Evolutionary conservation across 2,329 filamentous ascomycete species (phyloP).

Genomic region (Fusarium sarcochroum): DNA sequence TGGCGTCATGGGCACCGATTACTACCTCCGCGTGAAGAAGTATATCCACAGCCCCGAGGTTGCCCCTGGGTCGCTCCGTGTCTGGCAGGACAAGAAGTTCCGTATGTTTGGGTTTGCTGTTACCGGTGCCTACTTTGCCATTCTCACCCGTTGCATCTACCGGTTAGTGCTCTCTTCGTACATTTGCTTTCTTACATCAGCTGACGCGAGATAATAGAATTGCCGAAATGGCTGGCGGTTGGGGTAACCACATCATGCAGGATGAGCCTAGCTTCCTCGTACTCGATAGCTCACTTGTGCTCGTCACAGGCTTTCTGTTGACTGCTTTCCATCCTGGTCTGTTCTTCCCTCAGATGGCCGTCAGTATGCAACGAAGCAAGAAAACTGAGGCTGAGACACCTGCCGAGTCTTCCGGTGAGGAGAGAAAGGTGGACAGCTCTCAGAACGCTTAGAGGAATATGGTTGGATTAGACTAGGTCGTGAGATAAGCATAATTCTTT

Average conservation of each 20-base stretch:
- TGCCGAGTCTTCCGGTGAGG: conserved; percentile 50
- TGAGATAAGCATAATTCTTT: neutral
- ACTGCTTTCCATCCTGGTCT: conserved; percentile 68
- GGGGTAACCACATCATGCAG: conserved; percentile 75
- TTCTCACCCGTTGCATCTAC: conserved; percentile 68
- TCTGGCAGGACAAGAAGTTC: conserved; percentile 62
- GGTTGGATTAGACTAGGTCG: neutral
- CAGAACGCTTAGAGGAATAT: conserved; percentile 30
- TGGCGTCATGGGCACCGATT: conserved; percentile 61
- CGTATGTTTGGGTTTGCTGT: conserved; percentile 62
- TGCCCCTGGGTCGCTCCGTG: conserved; percentile 48
- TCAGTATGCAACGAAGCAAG: conserved; percentile 43
- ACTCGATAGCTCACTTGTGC: conserved; percentile 67
- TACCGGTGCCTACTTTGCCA: conserved; percentile 59
- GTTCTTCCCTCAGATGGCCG: conserved; percentile 68
- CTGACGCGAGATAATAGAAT: conserved; percentile 59
- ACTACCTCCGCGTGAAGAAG: conserved; percentile 58
- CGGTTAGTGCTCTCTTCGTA: conserved; percentile 55
- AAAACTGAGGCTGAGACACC: conserved; percentile 44
- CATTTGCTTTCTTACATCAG: conserved; percentile 3
- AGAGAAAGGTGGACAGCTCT: conserved; percentile 40
- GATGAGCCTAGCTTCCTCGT: conserved; percentile 72
- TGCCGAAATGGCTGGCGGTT: conserved; percentile 74
- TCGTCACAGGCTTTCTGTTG: conserved; percentile 64
- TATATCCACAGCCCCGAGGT: conserved; percentile 55